phyloP scores from a whole-genome alignment of 192 early-diverging fungal species.

The Glomus cerebriforme region DNA sequence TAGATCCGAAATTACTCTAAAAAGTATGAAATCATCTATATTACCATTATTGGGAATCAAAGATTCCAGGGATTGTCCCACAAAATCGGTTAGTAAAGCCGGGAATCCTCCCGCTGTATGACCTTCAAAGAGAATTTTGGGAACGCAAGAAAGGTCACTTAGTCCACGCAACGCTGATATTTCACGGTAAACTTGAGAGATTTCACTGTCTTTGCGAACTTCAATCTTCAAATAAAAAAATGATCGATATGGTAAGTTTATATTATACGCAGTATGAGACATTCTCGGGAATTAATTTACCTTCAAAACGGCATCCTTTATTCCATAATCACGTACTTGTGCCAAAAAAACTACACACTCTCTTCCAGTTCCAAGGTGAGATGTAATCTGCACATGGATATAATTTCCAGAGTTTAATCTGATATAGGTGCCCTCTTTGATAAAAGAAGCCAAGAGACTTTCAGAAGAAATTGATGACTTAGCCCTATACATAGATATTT shows the following conservation, averaged over 20 bases:
- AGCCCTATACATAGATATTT: conserved; percentile 20
- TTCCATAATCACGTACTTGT: conserved; percentile 29
- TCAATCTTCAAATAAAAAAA: conserved; percentile 29
- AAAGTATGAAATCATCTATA: conserved; percentile 26
- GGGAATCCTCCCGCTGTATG: neutral
- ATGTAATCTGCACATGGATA: conserved; percentile 26
- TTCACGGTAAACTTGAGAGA: conserved; percentile 17
- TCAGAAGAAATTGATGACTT: conserved; percentile 24
- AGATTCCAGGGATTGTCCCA: conserved; percentile 10
- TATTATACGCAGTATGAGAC: conserved; percentile 14
- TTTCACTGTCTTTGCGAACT: neutral
- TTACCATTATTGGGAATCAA: conserved; percentile 21
- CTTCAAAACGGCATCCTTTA: conserved; percentile 31
- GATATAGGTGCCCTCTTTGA: conserved; percentile 13
- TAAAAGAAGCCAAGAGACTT: conserved; percentile 32
- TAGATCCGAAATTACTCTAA: conserved; percentile 18
- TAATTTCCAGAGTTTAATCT: conserved; percentile 30
- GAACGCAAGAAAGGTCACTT: conserved; percentile 5
- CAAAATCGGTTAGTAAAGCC: conserved; percentile 23
- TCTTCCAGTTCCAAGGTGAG: conserved; percentile 16
- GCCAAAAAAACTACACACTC: conserved; percentile 28
- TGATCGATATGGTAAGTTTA: conserved; percentile 27
- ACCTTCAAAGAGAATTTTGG: conserved; percentile 14
- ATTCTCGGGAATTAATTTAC: conserved; percentile 30
- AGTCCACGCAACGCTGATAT: conserved; percentile 11